Percentiles rank a stretch among this genome's conserved stretches.
phyloP scores from a whole-genome alignment of 495 filamentous ascomycete species.

The Lophiostoma macrostomum region DNA sequence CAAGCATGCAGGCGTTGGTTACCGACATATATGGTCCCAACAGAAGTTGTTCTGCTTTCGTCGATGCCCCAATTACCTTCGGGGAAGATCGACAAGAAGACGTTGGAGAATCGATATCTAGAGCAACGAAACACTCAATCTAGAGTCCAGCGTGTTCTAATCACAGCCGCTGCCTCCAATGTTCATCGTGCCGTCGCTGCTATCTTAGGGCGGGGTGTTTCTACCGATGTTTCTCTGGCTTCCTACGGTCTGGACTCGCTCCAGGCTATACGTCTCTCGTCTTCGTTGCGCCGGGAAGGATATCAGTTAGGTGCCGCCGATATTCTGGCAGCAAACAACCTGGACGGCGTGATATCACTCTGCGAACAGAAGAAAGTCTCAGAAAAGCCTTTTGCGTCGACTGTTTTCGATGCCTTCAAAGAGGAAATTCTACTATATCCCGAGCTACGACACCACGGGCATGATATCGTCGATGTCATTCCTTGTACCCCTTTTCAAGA shows the following conservation, averaged over 20 bases:
- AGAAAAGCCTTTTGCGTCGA: neutral
- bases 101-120: slow-evolving; percentile 56
- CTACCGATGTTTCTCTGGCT: slow-evolving; percentile 47
- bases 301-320: slow-evolving; percentile 52
- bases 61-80: slow-evolving; percentile 70
- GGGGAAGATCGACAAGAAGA: slow-evolving; percentile 71
- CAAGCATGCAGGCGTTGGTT: slow-evolving; percentile 66
- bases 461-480: slow-evolving; percentile 50
- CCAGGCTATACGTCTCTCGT: slow-evolving; percentile 63
- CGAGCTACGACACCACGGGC: neutral
- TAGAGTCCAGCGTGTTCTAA: too few species aligned
- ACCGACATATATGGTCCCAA: slow-evolving; percentile 73
- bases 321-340: slow-evolving; percentile 49
- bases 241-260: slow-evolving; percentile 69
- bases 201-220: slow-evolving; percentile 47
- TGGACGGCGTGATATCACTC: slow-evolving; percentile 1
- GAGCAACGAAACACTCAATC: neutral
- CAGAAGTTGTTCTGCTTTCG: slow-evolving; percentile 58
- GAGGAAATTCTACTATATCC: slow-evolving; percentile 14
- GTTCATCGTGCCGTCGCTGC: slow-evolving; percentile 50
- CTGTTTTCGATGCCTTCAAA: neutral
- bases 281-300: slow-evolving; percentile 53
- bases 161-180: too few species aligned
- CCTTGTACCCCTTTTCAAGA: slow-evolving; percentile 67
- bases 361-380: neutral